These are phyloP conservation scores for Endocarpon pusillum DNA, from an alignment of 495 filamentous ascomycete genomes.

Conservation along the genomic window DNA sequence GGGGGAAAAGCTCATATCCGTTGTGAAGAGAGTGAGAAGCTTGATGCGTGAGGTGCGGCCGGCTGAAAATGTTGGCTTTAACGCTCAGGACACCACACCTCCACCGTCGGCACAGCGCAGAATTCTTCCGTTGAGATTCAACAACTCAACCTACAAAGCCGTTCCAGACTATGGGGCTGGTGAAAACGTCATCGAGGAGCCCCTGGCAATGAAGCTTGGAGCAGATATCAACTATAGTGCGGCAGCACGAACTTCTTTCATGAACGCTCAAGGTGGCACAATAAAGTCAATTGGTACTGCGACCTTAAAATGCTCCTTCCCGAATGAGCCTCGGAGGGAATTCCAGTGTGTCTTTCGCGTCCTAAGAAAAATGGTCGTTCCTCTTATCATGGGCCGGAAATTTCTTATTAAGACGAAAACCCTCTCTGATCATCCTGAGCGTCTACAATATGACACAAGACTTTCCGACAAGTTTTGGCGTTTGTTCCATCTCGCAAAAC, in stretches of 20 bases:
- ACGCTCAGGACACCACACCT: too few species aligned
- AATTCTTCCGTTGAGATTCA: slow-evolving; percentile 3
- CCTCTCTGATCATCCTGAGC: slow-evolving; percentile 1
- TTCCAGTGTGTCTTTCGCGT: slow-evolving; percentile 1
- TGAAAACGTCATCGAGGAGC: slow-evolving; percentile 3
- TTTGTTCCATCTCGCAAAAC: slow-evolving; percentile 1
- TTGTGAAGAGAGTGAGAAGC: too few species aligned
- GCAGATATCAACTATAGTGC: slow-evolving; percentile 1
- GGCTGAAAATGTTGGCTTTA: too few species aligned
- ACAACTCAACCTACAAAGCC: background rate
- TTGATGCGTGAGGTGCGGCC: too few species aligned
- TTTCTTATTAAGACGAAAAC: slow-evolving; percentile 5
- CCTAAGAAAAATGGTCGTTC: background rate
- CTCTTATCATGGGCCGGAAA: slow-evolving; percentile 5
- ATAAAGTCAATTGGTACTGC: background rate
- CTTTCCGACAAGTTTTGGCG: slow-evolving; percentile 1
- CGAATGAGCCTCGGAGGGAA: background rate
- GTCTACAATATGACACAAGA: slow-evolving; percentile 1
- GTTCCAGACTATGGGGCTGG: slow-evolving; percentile 5
- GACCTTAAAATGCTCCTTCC: slow-evolving; percentile 1
- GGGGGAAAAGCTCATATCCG: too few species aligned
- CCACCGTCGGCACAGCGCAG: background rate
- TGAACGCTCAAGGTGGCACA: background rate
- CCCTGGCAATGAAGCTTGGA: slow-evolving; percentile 1
- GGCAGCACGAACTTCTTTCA: slow-evolving; percentile 1